Conservation (phyloP, 768 basidiomycete species). For the Lanmaoa rubissima region DNA sequence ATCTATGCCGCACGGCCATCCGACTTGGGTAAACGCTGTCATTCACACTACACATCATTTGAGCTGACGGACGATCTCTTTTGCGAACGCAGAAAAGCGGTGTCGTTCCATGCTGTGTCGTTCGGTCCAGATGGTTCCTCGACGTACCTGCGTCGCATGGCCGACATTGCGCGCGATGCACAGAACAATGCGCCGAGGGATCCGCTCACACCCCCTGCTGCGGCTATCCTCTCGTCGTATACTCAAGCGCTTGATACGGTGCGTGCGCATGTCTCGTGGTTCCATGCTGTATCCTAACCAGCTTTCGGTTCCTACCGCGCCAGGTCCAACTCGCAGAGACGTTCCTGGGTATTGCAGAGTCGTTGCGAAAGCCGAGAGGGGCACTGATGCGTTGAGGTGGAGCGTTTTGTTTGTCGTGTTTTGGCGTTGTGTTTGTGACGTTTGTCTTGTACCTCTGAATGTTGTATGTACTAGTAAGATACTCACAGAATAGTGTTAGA, state of each 20-base stretch:
- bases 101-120: slow-evolving; percentile 59
- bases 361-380: slow-evolving; percentile 55
- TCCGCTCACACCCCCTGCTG: slow-evolving; percentile 32
- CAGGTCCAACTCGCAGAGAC: slow-evolving; percentile 56
- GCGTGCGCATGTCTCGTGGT: not conserved
- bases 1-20: slow-evolving; percentile 42
- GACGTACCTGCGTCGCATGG: slow-evolving; percentile 45
- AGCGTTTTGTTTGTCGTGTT: no score
- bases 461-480: not conserved
- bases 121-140: slow-evolving; percentile 41
- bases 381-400: slow-evolving; percentile 37
- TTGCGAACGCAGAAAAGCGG: slow-evolving; percentile 40
- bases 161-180: slow-evolving; percentile 46
- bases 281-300: no score
- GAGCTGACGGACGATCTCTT: not conserved
- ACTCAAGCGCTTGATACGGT: slow-evolving; percentile 53
- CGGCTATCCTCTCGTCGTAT: slow-evolving; percentile 45
- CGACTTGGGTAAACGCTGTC: slow-evolving; percentile 40
- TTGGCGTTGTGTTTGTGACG: not conserved
- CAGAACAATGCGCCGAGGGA: slow-evolving; percentile 45
- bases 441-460: not conserved
- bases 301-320: not conserved
- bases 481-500: no score
- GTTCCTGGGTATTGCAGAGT: slow-evolving; percentile 57
- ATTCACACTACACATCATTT: not conserved